Evolutionary conservation across 345 rosid genomes (phyloP).

Genomic region (Brassica nigra): DNA sequence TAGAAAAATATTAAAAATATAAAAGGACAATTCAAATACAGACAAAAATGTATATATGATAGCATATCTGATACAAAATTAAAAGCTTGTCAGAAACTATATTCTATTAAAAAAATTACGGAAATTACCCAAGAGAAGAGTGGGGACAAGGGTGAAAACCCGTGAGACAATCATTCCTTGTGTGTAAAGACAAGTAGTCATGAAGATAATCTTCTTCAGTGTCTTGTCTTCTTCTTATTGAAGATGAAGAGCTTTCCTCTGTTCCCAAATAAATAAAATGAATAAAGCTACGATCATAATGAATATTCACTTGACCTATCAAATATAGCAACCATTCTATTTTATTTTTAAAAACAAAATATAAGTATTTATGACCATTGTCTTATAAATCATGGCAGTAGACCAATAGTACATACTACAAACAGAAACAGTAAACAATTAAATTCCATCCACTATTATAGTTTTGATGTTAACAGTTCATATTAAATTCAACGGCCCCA

Average conservation of each 20-base stretch:
- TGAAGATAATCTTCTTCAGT: constrained; percentile 36
- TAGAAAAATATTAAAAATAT: background rate
- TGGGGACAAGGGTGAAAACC: constrained; percentile 37
- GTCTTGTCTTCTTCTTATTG: constrained; percentile 45
- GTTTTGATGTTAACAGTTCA: constrained; percentile 37
- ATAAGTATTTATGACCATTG: constrained; percentile 38
- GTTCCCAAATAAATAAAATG: background rate
- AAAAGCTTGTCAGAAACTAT: constrained; percentile 30
- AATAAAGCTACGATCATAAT: background rate
- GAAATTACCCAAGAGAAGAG: constrained; percentile 38
- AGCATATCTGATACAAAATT: constrained; percentile 24
- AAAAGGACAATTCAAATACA: constrained; percentile 32
- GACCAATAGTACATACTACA: constrained; percentile 41
- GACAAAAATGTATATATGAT: constrained; percentile 28
- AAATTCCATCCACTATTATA: constrained; percentile 34
- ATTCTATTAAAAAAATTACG: background rate
- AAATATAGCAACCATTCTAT: background rate
- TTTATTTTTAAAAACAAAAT: background rate
- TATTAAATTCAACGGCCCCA: constrained; percentile 35
- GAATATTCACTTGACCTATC: constrained; percentile 24
- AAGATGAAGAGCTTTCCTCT: constrained; percentile 38
- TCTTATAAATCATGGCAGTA: constrained; percentile 43
- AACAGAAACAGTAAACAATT: constrained; percentile 41
- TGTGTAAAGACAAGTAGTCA: constrained; percentile 40
- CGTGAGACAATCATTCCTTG: constrained; percentile 45